Base-by-base conservation (phyloP, 371 early-diverging fungal genomes). In the Syncephalastrum sp. region DNA sequence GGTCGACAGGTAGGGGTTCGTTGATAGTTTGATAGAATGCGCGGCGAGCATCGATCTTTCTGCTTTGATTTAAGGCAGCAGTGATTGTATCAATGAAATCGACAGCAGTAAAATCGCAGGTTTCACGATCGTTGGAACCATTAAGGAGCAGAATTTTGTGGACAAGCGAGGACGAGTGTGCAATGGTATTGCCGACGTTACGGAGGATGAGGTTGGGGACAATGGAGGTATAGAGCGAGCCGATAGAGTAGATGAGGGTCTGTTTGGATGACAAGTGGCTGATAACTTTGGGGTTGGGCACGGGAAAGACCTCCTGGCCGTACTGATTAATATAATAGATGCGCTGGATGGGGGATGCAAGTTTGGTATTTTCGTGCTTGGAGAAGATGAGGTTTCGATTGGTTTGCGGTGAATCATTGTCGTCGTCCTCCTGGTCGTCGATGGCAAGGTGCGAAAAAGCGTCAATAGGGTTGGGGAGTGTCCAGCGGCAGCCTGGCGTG, bases 151-250 rank as follows among this genome's bases (percentile, higher is more conserved):
- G 71, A 7, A 90, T 72, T 63, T 90, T 90, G 61, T 75, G 70
- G 49, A 71, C 72, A 42, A 83, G 56, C 5, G 80, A 69, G 15
- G 64, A 55, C 1, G 84, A 82, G 19, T 81, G 69, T 19, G 83
- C 81, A 42, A 88, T 79, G 10, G 83, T 74, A 21, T 84, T 76
- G 0, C 88, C 90, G 1, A 87, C 82, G 16, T 83, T 83, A 41
- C 85, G 80, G 16, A 90, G 69, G 27, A 90, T 81, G 24, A 90
- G 65, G 58, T 86, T 84, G 0, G 90, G 90, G 8, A 87, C 65
- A 42, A 90, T 81, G n/a, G 86, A 85, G 1, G 90, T 90, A 54
- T 88, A 90, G 8, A 90, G 68, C 0, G 88, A 88, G 0, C 90
- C 90, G 51, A 87, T 87, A 5, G 87, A 83, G 57, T 86, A 90